phyloP scores from a whole-genome alignment of 768 basidiomycete species.

The Inosperma sp. region DNA sequence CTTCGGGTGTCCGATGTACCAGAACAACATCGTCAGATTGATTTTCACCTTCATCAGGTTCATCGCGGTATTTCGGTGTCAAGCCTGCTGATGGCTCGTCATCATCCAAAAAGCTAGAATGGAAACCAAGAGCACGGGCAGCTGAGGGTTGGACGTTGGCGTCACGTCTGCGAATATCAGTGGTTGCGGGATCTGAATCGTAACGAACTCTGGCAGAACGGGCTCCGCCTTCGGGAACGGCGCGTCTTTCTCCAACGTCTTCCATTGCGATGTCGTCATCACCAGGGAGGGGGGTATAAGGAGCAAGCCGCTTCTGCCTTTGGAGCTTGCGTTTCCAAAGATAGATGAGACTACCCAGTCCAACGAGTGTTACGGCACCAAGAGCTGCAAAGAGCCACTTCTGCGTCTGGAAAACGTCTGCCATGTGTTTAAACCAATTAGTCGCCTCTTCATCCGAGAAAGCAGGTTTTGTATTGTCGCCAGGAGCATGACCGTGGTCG shows the following conservation, averaged over 20 bases:
- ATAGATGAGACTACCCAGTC: slow-evolving; percentile 58
- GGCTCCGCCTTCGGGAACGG: slow-evolving; percentile 30
- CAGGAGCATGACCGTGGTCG: slow-evolving; percentile 73
- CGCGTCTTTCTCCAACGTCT: slow-evolving; percentile 38
- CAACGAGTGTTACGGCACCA: slow-evolving; percentile 64
- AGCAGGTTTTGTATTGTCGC: slow-evolving; percentile 75
- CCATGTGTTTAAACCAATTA: slow-evolving; percentile 72
- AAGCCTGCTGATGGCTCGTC: slow-evolving; percentile 49
- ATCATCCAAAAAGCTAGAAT: slow-evolving; percentile 81
- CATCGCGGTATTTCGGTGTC: slow-evolving; percentile 46
- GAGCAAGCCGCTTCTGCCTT: slow-evolving; percentile 33
- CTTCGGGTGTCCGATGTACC: slow-evolving; percentile 3
- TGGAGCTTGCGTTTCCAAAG: slow-evolving; percentile 64
- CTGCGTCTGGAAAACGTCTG: slow-evolving; percentile 60
- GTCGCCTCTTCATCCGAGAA: slow-evolving; percentile 47
- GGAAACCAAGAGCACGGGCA: slow-evolving; percentile 51
- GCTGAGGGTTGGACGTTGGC: slow-evolving; percentile 23
- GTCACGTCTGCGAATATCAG: slow-evolving; percentile 15
- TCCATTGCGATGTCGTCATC: slow-evolving; percentile 85
- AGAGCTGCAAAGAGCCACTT: slow-evolving; percentile 85
- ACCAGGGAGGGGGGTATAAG: slow-evolving; percentile 57
- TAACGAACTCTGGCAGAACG: slow-evolving; percentile 79
- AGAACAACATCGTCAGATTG: neutral
- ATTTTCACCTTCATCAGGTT: slow-evolving; percentile 33
- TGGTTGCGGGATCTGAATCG: slow-evolving; percentile 48